Conservation (phyloP, 352 stramenopile species). For the Aphanomyces stellatus region DNA sequence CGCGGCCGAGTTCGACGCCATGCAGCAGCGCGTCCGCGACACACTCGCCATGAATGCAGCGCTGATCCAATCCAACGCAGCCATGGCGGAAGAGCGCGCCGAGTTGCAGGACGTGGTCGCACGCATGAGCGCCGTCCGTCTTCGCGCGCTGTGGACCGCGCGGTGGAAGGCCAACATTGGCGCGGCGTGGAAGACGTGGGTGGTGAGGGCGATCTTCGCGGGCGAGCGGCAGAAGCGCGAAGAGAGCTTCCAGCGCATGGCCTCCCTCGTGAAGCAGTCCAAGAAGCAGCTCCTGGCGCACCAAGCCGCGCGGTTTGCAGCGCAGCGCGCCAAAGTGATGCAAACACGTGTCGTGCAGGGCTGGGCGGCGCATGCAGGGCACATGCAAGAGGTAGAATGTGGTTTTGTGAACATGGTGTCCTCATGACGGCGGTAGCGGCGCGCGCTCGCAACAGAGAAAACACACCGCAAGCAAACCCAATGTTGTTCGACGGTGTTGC, state of each 20-base stretch:
- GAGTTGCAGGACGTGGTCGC: neutral
- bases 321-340: neutral
- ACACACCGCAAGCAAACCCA: too few relatives aligned
- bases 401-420: too few relatives aligned
- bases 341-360: neutral
- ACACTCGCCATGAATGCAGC: neutral
- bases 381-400: neutral
- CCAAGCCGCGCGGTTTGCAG: neutral
- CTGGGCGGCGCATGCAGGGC: neutral
- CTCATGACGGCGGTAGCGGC: too few relatives aligned
- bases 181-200: neutral
- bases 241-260: slow-evolving; percentile 1
- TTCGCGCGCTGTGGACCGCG: neutral
- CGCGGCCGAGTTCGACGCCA: slow-evolving; percentile 5
- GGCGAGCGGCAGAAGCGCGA: neutral
- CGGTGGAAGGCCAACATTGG: neutral
- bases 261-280: neutral
- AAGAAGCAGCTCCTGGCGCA: neutral
- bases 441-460: too few relatives aligned
- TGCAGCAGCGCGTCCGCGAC: slow-evolving; percentile 6
- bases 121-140: neutral
- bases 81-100: neutral
- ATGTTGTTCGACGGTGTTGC: too few relatives aligned
- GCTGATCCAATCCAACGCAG: neutral
- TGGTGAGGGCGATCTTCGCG: neutral